Evolutionary conservation across 1,139 yeast species (phyloP).

Genomic region (Blastobotrys persicus): DNA sequence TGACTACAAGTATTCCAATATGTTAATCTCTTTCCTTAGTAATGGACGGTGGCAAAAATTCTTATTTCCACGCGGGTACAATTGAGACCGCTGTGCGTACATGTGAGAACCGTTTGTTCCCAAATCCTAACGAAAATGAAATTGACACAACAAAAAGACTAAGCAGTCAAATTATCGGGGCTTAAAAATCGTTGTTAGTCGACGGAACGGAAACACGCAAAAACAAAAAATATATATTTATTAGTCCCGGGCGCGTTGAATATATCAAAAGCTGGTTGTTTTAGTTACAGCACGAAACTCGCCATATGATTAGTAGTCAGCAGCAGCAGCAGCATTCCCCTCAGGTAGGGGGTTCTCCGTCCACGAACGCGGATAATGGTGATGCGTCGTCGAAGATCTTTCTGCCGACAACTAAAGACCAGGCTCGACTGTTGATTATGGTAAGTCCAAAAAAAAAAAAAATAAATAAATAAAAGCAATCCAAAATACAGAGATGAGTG

Average conservation of each 20-base stretch:
- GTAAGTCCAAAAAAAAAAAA: too few species aligned
- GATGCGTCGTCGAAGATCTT: slow-evolving; percentile 18
- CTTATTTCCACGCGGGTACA: not conserved
- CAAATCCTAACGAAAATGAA: not conserved
- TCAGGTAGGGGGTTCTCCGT: not conserved
- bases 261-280: not conserved
- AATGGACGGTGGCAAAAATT: not conserved
- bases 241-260: not conserved
- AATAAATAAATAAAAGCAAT: too few species aligned
- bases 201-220: not conserved
- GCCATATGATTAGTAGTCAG: not conserved
- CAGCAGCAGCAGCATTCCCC: not conserved
- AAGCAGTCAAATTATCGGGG: not conserved
- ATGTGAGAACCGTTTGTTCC: not conserved
- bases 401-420: slow-evolving; percentile 36
- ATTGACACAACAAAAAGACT: not conserved
- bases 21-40: too few species aligned
- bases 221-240: not conserved
- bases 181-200: not conserved
- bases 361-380: too few species aligned
- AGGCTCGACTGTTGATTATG: slow-evolving; percentile 37
- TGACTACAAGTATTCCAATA: too few species aligned
- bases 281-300: not conserved
- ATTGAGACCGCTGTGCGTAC: not conserved
- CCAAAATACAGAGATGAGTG: not conserved